Percentiles rank a stretch among this genome's conserved stretches.
These are phyloP conservation scores for Ceriops decandra DNA, from an alignment of 345 rosid species.

Conservation along the genomic window DNA sequence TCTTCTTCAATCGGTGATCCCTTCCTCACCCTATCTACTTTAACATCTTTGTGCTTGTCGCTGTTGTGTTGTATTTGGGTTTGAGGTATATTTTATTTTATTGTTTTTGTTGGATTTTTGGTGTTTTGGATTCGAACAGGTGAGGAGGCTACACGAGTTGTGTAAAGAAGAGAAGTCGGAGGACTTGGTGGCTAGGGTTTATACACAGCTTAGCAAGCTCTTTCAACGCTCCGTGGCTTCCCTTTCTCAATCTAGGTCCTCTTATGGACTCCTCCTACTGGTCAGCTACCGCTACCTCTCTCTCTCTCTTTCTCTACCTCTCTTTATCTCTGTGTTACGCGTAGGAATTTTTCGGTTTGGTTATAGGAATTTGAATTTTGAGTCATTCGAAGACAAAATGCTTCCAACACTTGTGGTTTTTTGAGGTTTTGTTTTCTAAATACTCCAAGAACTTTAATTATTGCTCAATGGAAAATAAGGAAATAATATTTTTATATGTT, in stretches of 20 bases:
- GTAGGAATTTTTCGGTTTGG: background rate
- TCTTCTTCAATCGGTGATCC: constrained; percentile 57
- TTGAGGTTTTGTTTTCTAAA: no score
- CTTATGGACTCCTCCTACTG: constrained; percentile 80
- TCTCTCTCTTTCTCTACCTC: background rate
- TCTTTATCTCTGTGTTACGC: background rate
- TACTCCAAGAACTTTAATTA: no score
- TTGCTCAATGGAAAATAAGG: no score
- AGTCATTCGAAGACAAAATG: background rate
- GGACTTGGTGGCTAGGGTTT: constrained; percentile 83
- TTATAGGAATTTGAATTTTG: background rate
- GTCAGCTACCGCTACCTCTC: constrained; percentile 22
- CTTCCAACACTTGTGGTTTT: background rate
- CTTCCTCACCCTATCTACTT: background rate
- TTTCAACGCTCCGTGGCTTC: constrained; percentile 89
- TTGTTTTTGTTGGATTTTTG: background rate
- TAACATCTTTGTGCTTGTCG: background rate
- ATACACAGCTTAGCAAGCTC: constrained; percentile 71
- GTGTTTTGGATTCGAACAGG: constrained; percentile 34
- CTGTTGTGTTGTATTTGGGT: background rate
- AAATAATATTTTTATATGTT: no score
- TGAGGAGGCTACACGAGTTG: constrained; percentile 64
- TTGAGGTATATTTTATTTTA: background rate
- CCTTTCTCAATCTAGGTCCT: constrained; percentile 54
- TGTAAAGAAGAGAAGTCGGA: constrained; percentile 69